Base-by-base conservation (phyloP, 2,329 filamentous ascomycete genomes). In the Pezicula neosporulosa region DNA sequence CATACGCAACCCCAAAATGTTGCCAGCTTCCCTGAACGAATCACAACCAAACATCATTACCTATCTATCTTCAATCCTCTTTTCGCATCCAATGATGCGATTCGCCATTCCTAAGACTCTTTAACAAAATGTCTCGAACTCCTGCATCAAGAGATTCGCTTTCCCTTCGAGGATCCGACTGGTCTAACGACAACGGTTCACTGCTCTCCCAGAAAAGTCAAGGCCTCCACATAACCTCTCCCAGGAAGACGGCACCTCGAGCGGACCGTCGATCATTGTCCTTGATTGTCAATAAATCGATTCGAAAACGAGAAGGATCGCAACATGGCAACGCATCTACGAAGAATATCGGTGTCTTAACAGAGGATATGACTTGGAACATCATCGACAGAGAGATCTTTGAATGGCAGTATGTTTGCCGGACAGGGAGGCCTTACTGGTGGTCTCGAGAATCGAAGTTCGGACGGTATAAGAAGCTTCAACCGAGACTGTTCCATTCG, bases 321-420 rank as follows among this genome's bases (percentile, higher is more conserved):
- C 49, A 49, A 21, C 51, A 60, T 19, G n/a, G 21, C 4, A 52
- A 50, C 16, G 28, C 24, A 16, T 39, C 46, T 45, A 18, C n/a
- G 6, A 42, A 47, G 7, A 19, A 47, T 6, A 38, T 45, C 12
- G 44, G 48, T 4, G 16, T 8, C 13, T 36, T 44, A 7, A 47
- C 28, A 21, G 60, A 64, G 24, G 50, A 58, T 16, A 15, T 58
- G 15, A 55, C 60, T n/a, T 61, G 59, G 57, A 54, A 55, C 19
- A 56, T 65, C 8, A 66, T 66, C 28, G 56, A 64, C 28, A 46
- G 52, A 30, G 64, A 67, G 55, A 63, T 66, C 38, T 56, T 52
- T 13, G 64, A 66, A 52, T 67, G 64, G 64, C 59, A 66, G 38
- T 60, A 60, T 39, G 58, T 63, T 18, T 66, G 63, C 47, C 50